Base-by-base conservation (phyloP, 1,139 yeast species). In the Geotrichum restrictum region DNA sequence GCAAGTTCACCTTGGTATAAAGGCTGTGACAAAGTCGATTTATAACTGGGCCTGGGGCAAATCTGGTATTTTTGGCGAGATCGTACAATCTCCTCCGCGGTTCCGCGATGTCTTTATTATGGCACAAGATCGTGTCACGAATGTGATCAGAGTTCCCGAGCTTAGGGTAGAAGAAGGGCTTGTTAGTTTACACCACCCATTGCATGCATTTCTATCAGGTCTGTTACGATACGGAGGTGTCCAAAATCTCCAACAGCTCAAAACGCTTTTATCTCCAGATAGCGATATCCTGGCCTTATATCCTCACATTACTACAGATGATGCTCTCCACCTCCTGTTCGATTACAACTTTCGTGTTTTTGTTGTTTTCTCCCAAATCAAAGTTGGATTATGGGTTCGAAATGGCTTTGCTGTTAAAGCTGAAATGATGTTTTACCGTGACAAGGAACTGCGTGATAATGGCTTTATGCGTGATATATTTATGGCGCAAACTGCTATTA, bases 301-400 rank as follows among this genome's bases (percentile, higher is more conserved):
- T 13, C 39, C 13, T 4, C 13, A 22, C 10, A 4, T 27, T 16
- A 10, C 7, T 8, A n/a, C 11, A 8, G 48, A 45, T 33, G 41
- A 18, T 1, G 4, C 3, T 8, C 32, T 22, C 11, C 16, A 22
- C 19, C 21, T 45, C 11, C n/a, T 45, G 22, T 45, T 83, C 59
- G 96, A 88, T 56, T 83, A 85, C 58, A 84, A 96, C 0, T 69
- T 93, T 24, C 75, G 95, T 55, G 85, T 93, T 0, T 67, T 88
- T 32, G 95, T 86, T 0, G 69, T 87, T 21, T 74, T 84, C 8
- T 75, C 91, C 0, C 97, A 93, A 65, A 81, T 89, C n/a, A 79
- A 81, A 44, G 76, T 80, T 1, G 95, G 95, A 0, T 79, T 85
- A 57, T 93, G 98, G 98, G 87, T 91, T 3, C 78, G 98, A 66